phyloP scores from a whole-genome alignment of 2,329 filamentous ascomycete species.

The Colletotrichum karsti region DNA sequence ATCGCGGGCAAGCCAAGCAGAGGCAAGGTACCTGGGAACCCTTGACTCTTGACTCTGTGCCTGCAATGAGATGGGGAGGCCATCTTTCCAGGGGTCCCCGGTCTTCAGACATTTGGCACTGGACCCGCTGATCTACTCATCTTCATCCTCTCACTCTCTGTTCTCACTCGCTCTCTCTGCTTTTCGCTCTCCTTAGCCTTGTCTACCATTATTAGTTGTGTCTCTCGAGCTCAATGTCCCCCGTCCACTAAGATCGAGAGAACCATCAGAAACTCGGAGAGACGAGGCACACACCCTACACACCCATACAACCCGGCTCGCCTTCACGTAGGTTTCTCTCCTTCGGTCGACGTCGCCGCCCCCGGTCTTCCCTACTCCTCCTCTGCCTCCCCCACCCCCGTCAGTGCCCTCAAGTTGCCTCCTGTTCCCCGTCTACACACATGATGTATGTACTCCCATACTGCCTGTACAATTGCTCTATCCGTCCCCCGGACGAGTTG shows the following conservation, averaged over 20 bases:
- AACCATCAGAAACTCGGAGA: conserved; percentile 5
- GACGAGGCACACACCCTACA: conserved; percentile 25
- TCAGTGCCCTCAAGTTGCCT: conserved; percentile 25
- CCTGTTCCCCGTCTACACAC: conserved; percentile 15
- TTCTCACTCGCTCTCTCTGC: conserved; percentile 14
- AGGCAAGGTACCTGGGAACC: conserved; percentile 24
- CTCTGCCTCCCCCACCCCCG: conserved; percentile 5
- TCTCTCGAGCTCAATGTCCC: conserved; percentile 14
- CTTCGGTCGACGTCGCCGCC: conserved; percentile 28
- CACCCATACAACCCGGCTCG: conserved; percentile 26
- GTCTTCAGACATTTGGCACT: conserved; percentile 22
- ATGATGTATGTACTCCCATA: conserved; percentile 26
- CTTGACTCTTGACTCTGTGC: conserved; percentile 18
- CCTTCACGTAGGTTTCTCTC: conserved; percentile 28
- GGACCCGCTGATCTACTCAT: conserved; percentile 30
- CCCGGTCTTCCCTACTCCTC: conserved; percentile 19
- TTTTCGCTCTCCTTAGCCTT: conserved; percentile 15
- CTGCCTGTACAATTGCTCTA: conserved; percentile 18
- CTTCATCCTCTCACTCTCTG: conserved; percentile 22
- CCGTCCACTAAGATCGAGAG: conserved; percentile 23
- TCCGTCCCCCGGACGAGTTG: conserved; percentile 24
- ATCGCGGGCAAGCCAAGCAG: conserved; percentile 24
- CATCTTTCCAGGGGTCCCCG: conserved; percentile 14
- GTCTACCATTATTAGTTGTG: conserved; percentile 12
- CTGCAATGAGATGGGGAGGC: conserved; percentile 18